Base-by-base conservation (phyloP, 306 rosid species). In the Prunus salicina region DNA sequence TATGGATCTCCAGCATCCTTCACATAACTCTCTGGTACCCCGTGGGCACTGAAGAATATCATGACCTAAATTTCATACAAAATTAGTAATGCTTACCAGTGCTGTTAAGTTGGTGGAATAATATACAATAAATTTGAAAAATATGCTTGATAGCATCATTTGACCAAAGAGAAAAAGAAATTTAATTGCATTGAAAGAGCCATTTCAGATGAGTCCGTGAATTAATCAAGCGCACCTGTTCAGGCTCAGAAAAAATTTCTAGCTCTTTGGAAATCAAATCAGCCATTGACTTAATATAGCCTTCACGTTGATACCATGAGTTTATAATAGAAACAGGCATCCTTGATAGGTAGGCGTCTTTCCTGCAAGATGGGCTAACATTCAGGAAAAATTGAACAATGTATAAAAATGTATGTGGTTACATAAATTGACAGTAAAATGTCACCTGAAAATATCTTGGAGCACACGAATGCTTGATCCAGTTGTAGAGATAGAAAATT, bases 31-130 rank as follows among this genome's bases (percentile, higher is more conserved):
- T 93, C 93, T 6, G 99, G 99, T 22, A 96, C 99, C 34, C 99
- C 98, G 3, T 96, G 99, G 75, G 99, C 99, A 84, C 99, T 96
- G 83, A 96, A 96, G 87, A 96, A 91, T 84, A 96, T 85, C 93
- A 85, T 87, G 45, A 83, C 99, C 99, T 95, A 67, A 25, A 79
- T 63, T 66, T 30, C 28, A 64, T 18, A 64, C 32, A 80, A 41
- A 18, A 81, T 19, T 70, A 34, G 67, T 25, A 71, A 71, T 0
- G 47, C 76, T 58, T 81, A 61, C 73, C 27, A 24, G 22, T 65
- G 76, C 62, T 28, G 73, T 27, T 67, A 52, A 73, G 30, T 66
- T 50, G 28, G 27, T 16, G 52, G 79, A 20, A 71, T 24, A 71
- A 65, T 64, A 46, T 20, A 34, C 60, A 69, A 25, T 22, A 6